These are phyloP conservation scores for Yarrowia bubula DNA, from an alignment of 805 yeast species.

Conservation along the genomic window DNA sequence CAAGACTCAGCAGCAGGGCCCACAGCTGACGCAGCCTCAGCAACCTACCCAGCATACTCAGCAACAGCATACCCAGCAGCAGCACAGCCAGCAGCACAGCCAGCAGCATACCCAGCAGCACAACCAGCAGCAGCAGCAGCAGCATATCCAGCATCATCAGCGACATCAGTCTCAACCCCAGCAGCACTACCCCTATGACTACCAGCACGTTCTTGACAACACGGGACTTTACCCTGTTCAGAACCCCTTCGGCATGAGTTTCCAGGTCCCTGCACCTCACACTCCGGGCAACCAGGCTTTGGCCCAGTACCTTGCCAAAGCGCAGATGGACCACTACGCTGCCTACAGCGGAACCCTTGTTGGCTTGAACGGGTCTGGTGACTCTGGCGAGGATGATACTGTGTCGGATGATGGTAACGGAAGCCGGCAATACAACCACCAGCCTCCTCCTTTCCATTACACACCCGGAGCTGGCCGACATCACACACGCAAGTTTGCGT, in stretches of 20 bases:
- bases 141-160: neutral
- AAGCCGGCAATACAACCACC: constrained; percentile 7
- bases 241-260: constrained; percentile 14
- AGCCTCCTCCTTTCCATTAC: constrained; percentile 23
- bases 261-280: constrained; percentile 22
- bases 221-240: constrained; percentile 17
- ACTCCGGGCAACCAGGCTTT: constrained; percentile 24
- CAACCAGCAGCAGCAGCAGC: constrained; percentile 4
- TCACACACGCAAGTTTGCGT: constrained; percentile 19
- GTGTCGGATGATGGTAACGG: constrained; percentile 19
- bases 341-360: constrained; percentile 13
- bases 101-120: neutral
- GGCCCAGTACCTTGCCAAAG: constrained; percentile 22
- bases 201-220: constrained; percentile 7
- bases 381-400: neutral
- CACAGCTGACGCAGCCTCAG: neutral
- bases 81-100: neutral
- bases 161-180: constrained; percentile 4
- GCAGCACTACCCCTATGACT: constrained; percentile 8
- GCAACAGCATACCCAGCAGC: neutral
- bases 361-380: neutral
- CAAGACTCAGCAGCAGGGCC: neutral
- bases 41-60: neutral
- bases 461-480: constrained; percentile 25
- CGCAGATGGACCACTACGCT: constrained; percentile 23